Evolutionary conservation across 2,329 filamentous ascomycete species (phyloP).

Genomic region (Apiospora kogelbergensis): DNA sequence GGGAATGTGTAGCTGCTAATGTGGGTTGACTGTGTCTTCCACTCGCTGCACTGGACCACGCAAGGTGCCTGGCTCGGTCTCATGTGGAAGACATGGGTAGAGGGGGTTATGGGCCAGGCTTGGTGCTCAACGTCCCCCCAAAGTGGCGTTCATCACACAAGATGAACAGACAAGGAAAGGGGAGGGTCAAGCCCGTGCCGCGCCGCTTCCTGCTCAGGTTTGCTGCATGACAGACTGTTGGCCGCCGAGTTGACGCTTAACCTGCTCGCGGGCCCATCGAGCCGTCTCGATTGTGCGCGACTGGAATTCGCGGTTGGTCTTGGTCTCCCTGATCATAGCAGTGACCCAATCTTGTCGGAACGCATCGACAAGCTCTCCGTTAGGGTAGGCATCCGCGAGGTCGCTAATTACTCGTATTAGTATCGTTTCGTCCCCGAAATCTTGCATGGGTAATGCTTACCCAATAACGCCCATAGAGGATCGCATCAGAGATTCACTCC

Average conservation of each 20-base stretch:
- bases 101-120: conserved; percentile 15
- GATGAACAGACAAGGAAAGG: conserved; percentile 18
- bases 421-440: not conserved
- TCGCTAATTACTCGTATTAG: conserved; percentile 51
- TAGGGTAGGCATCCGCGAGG: conserved; percentile 88
- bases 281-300: conserved; percentile 88
- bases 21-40: conserved; percentile 17
- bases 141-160: not conserved
- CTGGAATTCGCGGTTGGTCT: conserved; percentile 83
- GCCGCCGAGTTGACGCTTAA: conserved; percentile 81
- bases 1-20: conserved; percentile 15
- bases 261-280: conserved; percentile 95
- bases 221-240: conserved; percentile 51
- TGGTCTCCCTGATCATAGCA: conserved; percentile 86
- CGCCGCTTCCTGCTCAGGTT: conserved; percentile 35
- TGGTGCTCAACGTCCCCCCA: conserved; percentile 10
- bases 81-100: conserved; percentile 27
- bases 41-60: conserved; percentile 29
- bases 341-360: conserved; percentile 94
- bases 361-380: conserved; percentile 78
- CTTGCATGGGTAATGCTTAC: conserved; percentile 50
- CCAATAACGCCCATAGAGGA: conserved; percentile 98
- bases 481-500: conserved; percentile 87
- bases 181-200: conserved; percentile 11
- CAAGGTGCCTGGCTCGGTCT: conserved; percentile 26